Percentiles rank a stretch among this genome's conserved stretches.
Evolutionary conservation across 495 filamentous ascomycete genomes (phyloP).

Genomic region (Aspergillus mulundensis): DNA sequence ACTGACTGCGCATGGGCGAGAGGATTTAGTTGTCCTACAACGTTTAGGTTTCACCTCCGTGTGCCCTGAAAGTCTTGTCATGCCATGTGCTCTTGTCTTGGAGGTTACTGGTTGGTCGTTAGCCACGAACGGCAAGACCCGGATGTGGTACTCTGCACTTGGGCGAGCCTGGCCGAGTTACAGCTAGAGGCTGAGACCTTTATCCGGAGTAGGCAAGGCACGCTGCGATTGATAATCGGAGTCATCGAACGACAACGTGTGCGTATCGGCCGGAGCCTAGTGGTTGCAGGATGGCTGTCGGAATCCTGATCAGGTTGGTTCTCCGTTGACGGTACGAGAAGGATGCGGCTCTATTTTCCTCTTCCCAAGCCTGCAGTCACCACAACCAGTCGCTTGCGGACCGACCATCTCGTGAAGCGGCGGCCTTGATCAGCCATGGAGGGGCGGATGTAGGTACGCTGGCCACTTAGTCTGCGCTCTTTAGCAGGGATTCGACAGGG

Average conservation of each 20-base stretch:
- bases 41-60: slow-evolving; percentile 2
- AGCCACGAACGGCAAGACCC: not conserved
- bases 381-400: not conserved
- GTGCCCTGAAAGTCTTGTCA: slow-evolving; percentile 3
- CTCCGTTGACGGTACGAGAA: not conserved
- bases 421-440: slow-evolving; percentile 5
- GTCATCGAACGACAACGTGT: not conserved
- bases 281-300: not conserved
- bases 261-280: slow-evolving; percentile 2
- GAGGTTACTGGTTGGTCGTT: not conserved
- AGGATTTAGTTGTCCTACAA: not conserved
- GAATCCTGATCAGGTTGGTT: not conserved
- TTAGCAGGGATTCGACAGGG: slow-evolving; percentile 7
- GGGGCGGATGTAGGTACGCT: slow-evolving; percentile 5
- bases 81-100: slow-evolving; percentile 7
- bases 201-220: not conserved
- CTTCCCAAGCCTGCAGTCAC: not conserved
- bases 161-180: not conserved
- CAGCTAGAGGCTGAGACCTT: not conserved
- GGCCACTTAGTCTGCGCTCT: not conserved
- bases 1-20: slow-evolving; percentile 14
- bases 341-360: slow-evolving; percentile 6
- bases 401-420: not conserved
- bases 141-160: not conserved
- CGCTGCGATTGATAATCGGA: not conserved